Base-by-base conservation (phyloP, 805 yeast species). In the Brettanomyces bruxellensis region DNA sequence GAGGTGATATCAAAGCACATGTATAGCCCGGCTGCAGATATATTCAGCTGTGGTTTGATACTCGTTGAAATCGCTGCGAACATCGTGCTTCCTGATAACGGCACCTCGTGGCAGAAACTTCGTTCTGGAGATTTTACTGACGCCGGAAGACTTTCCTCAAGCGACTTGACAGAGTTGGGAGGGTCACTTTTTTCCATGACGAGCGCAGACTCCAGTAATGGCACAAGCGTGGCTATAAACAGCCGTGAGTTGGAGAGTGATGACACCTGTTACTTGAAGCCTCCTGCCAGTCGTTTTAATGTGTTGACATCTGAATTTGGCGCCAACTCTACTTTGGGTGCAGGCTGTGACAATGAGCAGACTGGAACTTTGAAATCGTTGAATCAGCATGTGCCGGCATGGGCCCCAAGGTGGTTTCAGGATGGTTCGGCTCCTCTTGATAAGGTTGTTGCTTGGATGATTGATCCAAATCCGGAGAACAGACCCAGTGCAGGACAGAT, bases 61-160 rank as follows among this genome's bases (percentile, higher is more conserved):
- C 84, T 93, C 71, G 84, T 93, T 43, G 99, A 93, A 62, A 84
- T 88, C 55, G 98, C 99, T 2, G 95, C 98, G 1, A 93, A 93
- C 65, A 90, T 93, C 41, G 81, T 89, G 3, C 69, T 93, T 44
- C 99, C 99, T 1, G 98, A 91, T 55, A 90, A 93, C 61, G 99
- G 99, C 5, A 76, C 87, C 12, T 90, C 95, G 30, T 93, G 99
- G 99, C 95, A 95, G 54, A 89, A 90, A 62, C 69, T 93, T 49
- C 74, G 99, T 53, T 86, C 95, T 38, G 99, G 98, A 0, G 99
- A 93, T 62, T 70, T 93, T 52, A 81, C 95, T 14, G 99, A 93
- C 62, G 97, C 98, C 0, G 97, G 98, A 1, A 78, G 81, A 55
- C 70, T 90, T 49, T 80, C 88, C 40, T 81, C 87, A 3, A 82